Percentiles rank a stretch among this genome's conserved stretches.
These are phyloP conservation scores for Suillus discolor DNA, from an alignment of 768 basidiomycete species.

Conservation along the genomic window DNA sequence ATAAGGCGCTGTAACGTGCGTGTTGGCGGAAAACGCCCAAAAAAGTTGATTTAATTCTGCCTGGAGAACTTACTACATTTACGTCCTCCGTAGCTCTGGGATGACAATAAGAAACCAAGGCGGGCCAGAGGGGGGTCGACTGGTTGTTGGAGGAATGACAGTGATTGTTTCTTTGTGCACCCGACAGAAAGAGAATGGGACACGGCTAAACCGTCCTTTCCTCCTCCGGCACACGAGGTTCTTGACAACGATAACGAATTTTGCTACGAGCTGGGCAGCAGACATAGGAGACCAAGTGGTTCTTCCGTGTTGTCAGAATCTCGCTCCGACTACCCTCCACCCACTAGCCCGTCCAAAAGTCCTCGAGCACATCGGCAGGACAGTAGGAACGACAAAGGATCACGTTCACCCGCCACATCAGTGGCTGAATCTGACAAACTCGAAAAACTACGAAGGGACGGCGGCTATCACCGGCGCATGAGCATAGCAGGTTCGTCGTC, in stretches of 20 bases:
- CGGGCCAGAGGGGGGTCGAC: slow-evolving; percentile 19
- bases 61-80: not conserved
- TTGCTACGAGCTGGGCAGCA: slow-evolving; percentile 18
- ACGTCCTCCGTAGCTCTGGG: slow-evolving; percentile 25
- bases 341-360: not conserved
- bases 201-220: slow-evolving; percentile 27
- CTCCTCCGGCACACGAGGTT: slow-evolving; percentile 23
- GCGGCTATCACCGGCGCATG: slow-evolving; percentile 5
- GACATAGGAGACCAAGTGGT: slow-evolving; percentile 15
- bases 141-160: slow-evolving; percentile 26
- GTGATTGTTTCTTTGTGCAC: slow-evolving; percentile 31
- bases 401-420: slow-evolving; percentile 29
- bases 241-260: slow-evolving; percentile 26
- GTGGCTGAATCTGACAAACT: slow-evolving; percentile 26
- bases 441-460: slow-evolving; percentile 25
- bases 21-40: slow-evolving; percentile 6
- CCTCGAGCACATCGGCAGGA: slow-evolving; percentile 15
- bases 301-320: not conserved
- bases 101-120: slow-evolving; percentile 30
- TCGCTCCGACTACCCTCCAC: slow-evolving; percentile 16
- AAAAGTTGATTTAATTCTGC: not conserved
- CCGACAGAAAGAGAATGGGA: slow-evolving; percentile 37
- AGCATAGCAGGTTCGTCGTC: not conserved
- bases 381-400: slow-evolving; percentile 12
- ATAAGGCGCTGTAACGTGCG: slow-evolving; percentile 34